A percentile compares a stretch with the other conserved stretches of the same genome.
phyloP scores from a whole-genome alignment of 2,329 filamentous ascomycete genomes.

The Fonsecaea multimorphosa region DNA sequence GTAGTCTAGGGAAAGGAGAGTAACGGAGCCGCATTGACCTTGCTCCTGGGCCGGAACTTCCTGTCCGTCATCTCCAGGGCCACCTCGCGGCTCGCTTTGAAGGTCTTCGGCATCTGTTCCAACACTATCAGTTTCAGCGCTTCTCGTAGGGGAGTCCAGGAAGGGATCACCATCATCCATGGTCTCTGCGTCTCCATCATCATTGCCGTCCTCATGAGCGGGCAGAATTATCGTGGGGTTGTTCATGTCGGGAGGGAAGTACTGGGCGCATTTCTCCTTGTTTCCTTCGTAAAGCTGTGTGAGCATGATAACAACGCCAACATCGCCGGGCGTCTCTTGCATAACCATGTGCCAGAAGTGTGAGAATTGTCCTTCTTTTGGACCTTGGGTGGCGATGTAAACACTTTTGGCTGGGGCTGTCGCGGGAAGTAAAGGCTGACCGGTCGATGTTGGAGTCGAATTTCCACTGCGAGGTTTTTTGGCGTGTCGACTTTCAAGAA shows the following conservation, averaged over 20 bases:
- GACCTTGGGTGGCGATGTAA: conserved; percentile 88
- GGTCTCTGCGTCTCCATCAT: conserved; percentile 70
- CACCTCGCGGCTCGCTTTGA: not conserved
- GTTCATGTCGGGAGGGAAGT: conserved; percentile 72
- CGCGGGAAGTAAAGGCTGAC: not conserved
- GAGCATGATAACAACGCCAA: conserved; percentile 90
- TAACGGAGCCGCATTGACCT: conserved; percentile 56
- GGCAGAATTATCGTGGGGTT: conserved; percentile 55
- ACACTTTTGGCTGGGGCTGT: conserved; percentile 48
- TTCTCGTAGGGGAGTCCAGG: conserved; percentile 32
- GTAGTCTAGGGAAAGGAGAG: conserved; percentile 61
- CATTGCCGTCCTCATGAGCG: conserved; percentile 44
- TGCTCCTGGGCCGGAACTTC: conserved; percentile 12
- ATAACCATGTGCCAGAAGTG: conserved; percentile 97
- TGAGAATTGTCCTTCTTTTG: conserved; percentile 74
- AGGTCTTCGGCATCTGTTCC: conserved; percentile 29
- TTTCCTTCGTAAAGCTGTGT: conserved; percentile 83
- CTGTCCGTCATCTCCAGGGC: conserved; percentile 7
- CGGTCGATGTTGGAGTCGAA: conserved; percentile 30
- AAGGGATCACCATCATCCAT: conserved; percentile 55
- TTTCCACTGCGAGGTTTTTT: conserved; percentile 52
- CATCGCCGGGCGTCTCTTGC: conserved; percentile 70
- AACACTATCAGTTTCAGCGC: conserved; percentile 38
- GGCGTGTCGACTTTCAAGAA: conserved; percentile 57
- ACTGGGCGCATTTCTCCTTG: conserved; percentile 84